A percentile compares a stretch with the other conserved stretches of the same genome.
These are phyloP conservation scores for Tuber calosporum DNA, from an alignment of 495 filamentous ascomycete species.

Conservation along the genomic window DNA sequence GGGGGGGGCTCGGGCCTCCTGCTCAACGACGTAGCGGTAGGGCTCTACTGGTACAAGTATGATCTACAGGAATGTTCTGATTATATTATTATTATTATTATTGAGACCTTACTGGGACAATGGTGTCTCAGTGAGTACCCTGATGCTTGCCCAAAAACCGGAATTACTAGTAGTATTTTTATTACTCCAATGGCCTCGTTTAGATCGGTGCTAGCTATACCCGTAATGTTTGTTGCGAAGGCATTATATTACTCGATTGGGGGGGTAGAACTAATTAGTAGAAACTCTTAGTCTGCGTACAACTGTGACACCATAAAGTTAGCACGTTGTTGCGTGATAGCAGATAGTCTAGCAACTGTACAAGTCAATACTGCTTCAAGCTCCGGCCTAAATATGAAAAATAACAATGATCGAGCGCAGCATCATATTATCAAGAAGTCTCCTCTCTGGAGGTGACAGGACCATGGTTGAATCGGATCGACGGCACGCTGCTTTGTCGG, in stretches of 20 bases:
- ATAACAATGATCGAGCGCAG: background rate
- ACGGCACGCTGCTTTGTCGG: background rate
- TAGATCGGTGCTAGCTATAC: background rate
- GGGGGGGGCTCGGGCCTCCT: background rate
- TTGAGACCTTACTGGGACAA: background rate
- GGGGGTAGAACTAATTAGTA: background rate
- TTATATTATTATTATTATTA: background rate
- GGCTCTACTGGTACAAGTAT: background rate
- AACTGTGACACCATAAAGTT: background rate
- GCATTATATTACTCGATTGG: background rate
- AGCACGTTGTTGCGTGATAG: background rate
- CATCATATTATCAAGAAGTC: background rate
- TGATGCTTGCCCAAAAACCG: background rate
- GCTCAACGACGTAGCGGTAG: background rate
- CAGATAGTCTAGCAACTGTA: background rate
- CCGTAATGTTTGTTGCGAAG: background rate
- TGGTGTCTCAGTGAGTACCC: background rate
- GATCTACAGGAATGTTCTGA: background rate
- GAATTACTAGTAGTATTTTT: background rate
- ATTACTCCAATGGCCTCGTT: background rate
- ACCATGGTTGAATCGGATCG: constrained; percentile 9
- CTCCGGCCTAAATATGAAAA: background rate
- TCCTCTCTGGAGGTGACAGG: background rate
- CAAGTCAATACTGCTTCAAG: background rate
- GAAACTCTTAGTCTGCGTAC: background rate